These are phyloP conservation scores for Saraca asoca DNA, from an alignment of 331 rosid species.

Conservation along the genomic window DNA sequence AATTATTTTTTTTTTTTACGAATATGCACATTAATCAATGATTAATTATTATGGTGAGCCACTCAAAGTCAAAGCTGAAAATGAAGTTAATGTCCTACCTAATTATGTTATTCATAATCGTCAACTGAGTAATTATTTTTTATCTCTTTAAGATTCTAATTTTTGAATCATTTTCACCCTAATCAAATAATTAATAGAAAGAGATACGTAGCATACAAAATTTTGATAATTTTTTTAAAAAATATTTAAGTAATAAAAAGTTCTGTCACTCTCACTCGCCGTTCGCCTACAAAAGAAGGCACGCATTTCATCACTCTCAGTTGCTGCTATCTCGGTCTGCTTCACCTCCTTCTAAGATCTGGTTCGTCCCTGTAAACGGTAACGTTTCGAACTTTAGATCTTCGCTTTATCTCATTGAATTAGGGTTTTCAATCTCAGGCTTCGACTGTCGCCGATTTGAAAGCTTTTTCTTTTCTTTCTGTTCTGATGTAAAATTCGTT, in stretches of 20 bases:
- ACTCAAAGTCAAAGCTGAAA: slow-evolving; percentile 12
- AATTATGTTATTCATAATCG: background rate
- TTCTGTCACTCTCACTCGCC: too few species aligned
- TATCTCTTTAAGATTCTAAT: too few species aligned
- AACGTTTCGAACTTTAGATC: slow-evolving; percentile 3
- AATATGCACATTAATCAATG: background rate
- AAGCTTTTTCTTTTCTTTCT: background rate
- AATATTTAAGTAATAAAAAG: too few species aligned
- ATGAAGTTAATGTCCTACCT: background rate
- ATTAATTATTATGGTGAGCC: too few species aligned
- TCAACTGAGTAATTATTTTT: background rate
- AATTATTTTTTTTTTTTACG: too few species aligned
- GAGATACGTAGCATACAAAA: too few species aligned
- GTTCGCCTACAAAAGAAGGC: too few species aligned
- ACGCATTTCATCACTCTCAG: too few species aligned
- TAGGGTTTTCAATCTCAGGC: slow-evolving; percentile 17
- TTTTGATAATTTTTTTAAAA: too few species aligned
- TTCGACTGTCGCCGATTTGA: too few species aligned
- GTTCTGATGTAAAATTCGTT: background rate
- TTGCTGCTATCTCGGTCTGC: background rate
- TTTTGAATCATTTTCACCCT: too few species aligned
- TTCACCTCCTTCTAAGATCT: slow-evolving; percentile 36
- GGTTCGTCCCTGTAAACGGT: slow-evolving; percentile 17
- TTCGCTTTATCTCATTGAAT: background rate
- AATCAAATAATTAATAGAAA: too few species aligned